These are phyloP conservation scores for Ammopiptanthus mongolicus DNA, from an alignment of 306 rosid genomes.

Conservation along the genomic window DNA sequence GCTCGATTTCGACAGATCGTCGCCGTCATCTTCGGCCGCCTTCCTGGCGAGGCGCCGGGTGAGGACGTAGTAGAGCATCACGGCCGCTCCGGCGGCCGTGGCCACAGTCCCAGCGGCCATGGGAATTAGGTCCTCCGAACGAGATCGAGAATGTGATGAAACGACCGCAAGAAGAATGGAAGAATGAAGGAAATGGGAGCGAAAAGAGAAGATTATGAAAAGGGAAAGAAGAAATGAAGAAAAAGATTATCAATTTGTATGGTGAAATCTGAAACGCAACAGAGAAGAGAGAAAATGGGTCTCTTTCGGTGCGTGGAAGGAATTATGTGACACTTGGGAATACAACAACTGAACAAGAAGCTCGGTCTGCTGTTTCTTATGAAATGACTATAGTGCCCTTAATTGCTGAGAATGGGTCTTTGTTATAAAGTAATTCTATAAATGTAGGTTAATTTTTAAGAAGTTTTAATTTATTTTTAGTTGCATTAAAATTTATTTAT, in stretches of 20 bases:
- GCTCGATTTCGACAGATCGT: slow-evolving; percentile 47
- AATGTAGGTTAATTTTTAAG: too few species aligned
- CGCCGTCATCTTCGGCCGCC: slow-evolving; percentile 28
- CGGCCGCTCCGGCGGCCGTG: slow-evolving; percentile 90
- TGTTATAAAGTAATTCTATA: too few species aligned
- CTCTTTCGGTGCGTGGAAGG: slow-evolving; percentile 9
- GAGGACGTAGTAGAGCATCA: slow-evolving; percentile 57
- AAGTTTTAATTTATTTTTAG: too few species aligned
- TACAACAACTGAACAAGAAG: slow-evolving; percentile 16
- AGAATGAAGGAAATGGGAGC: not conserved
- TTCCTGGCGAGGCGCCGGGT: slow-evolving; percentile 44
- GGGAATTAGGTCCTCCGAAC: not conserved
- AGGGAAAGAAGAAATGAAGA: not conserved
- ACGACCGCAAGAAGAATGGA: not conserved
- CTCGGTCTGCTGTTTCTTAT: not conserved
- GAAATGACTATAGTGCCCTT: slow-evolving; percentile 16
- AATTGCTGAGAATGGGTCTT: not conserved
- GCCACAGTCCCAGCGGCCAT: slow-evolving; percentile 98
- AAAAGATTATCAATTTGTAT: not conserved
- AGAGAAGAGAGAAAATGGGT: slow-evolving; percentile 4
- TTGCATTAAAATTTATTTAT: too few species aligned
- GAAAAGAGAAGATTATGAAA: not conserved
- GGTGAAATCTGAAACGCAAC: slow-evolving; percentile 10
- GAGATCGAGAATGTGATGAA: not conserved
- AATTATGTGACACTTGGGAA: not conserved